Conservation (phyloP, 2,329 filamentous ascomycete species). For the Botrytis squamosa region DNA sequence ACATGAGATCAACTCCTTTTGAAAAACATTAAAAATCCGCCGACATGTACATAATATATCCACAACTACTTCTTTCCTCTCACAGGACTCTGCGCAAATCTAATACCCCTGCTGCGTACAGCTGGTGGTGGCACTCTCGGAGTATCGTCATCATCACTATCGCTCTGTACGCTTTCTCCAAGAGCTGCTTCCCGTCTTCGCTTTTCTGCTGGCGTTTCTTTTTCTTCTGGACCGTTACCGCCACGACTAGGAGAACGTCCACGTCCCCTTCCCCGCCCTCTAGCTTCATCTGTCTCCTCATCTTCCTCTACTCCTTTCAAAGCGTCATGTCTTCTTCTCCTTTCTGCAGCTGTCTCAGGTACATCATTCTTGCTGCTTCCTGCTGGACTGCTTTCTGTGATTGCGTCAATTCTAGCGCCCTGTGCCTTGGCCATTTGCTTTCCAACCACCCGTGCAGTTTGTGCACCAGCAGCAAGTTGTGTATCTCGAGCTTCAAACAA, state of each 20-base stretch:
- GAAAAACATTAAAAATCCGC: not conserved
- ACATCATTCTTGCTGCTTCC: conserved; percentile 10
- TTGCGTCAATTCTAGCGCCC: conserved; percentile 24
- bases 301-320: conserved; percentile 46
- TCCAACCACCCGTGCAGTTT: conserved; percentile 25
- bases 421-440: conserved; percentile 28
- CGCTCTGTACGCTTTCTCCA: conserved; percentile 48
- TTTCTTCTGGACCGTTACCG: conserved; percentile 9
- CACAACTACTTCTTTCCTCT: conserved; percentile 22
- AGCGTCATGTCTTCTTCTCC: conserved; percentile 60
- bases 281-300: conserved; percentile 32
- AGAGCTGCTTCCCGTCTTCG: conserved; percentile 72
- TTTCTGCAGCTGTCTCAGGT: conserved; percentile 46
- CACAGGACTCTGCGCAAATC: conserved; percentile 40
- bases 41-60: not conserved
- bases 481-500: conserved; percentile 42
- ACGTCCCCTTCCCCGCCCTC: conserved; percentile 40
- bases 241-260: conserved; percentile 42
- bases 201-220: conserved; percentile 72
- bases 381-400: not conserved
- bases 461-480: conserved; percentile 23
- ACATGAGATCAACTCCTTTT: conserved; percentile 1
- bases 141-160: conserved; percentile 38
- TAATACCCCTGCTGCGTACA: conserved; percentile 35
- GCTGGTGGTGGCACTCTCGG: conserved; percentile 35